These are phyloP conservation scores for Dactylellina haptotyla DNA, from an alignment of 2,329 filamentous ascomycete genomes.

Conservation along the genomic window DNA sequence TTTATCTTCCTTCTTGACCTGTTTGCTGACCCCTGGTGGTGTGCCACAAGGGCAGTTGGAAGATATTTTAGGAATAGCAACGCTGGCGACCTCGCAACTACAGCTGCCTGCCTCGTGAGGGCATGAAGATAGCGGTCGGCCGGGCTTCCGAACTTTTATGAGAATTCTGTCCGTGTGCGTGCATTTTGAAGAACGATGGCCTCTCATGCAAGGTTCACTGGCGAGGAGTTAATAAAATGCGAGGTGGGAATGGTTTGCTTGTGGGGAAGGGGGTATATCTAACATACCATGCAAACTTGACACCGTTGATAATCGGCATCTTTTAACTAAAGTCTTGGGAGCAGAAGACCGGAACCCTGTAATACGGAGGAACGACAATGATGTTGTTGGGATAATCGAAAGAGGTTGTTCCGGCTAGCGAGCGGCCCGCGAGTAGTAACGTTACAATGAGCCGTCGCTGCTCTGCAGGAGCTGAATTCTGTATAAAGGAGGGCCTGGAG, in stretches of 20 bases:
- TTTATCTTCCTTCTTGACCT: constrained; percentile 40
- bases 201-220: constrained; percentile 66
- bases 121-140: constrained; percentile 64
- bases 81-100: constrained; percentile 57
- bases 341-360: neutral
- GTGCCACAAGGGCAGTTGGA: constrained; percentile 35
- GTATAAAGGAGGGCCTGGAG: neutral
- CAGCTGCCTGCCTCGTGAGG: constrained; percentile 60
- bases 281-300: constrained; percentile 58
- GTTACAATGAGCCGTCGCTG: constrained; percentile 25
- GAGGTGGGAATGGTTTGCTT: neutral
- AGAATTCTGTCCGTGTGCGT: constrained; percentile 65
- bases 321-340: neutral
- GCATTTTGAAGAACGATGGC: constrained; percentile 66
- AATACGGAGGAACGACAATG: too few species aligned
- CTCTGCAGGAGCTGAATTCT: constrained; percentile 3
- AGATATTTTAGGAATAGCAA: constrained; percentile 56
- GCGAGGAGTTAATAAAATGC: neutral
- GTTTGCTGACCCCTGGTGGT: constrained; percentile 8
- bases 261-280: neutral
- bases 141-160: constrained; percentile 66
- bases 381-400: too few species aligned
- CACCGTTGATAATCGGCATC: constrained; percentile 57
- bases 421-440: constrained; percentile 4
- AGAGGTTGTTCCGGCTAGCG: neutral